Conservation (phyloP, 2,329 filamentous ascomycete genomes). For the Neofusicoccum umdonicola region DNA sequence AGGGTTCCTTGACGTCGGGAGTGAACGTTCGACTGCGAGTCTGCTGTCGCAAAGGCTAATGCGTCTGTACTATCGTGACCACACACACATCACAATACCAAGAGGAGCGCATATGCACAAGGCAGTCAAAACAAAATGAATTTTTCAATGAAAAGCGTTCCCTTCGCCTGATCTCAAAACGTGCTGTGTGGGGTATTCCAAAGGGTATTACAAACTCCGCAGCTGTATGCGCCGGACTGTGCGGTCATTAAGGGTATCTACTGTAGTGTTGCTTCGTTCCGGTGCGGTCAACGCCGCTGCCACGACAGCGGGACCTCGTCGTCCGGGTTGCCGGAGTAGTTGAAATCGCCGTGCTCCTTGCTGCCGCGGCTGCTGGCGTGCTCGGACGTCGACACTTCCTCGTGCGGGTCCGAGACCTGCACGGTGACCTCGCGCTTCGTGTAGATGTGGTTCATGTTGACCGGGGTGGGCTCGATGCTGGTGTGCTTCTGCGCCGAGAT, state of each 20-base stretch:
- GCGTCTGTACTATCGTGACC: no score
- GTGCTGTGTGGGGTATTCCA: no score
- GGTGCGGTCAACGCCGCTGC: not conserved
- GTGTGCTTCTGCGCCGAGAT: not conserved
- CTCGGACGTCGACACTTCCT: not conserved
- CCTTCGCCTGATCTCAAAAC: no score
- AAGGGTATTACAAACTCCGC: no score
- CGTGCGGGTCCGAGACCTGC: slow-evolving; percentile 5
- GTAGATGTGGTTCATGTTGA: not conserved
- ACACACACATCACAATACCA: no score
- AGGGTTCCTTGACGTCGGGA: no score
- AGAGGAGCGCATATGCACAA: no score
- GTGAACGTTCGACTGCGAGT: no score
- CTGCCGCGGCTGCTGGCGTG: not conserved
- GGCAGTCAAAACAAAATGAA: no score
- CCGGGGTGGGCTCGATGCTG: not conserved
- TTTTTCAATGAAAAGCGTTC: no score
- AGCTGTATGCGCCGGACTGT: no score
- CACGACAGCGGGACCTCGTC: slow-evolving; percentile 4
- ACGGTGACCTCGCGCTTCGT: slow-evolving; percentile 8
- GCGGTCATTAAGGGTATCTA: slow-evolving; percentile 2
- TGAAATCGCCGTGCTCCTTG: not conserved
- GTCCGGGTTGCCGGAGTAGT: not conserved
- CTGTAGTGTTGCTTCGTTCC: not conserved
- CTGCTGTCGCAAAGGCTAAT: no score